These are phyloP conservation scores for peach (Prunus persica) DNA, from an alignment of 306 rosid species.

Conservation along the genomic window Prunus_persica_NCBIv2 NC_034015.1:5370001-5370500, in stretches of 20 bases:
- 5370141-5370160: neutral
- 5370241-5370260: neutral
- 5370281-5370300: neutral
- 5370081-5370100: neutral
- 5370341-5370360: too few species aligned
- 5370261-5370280: neutral
- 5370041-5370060: neutral
- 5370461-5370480: neutral
- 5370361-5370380: too few species aligned
- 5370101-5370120: neutral
- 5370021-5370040: neutral
- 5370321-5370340: neutral
- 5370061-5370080: neutral
- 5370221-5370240: neutral
- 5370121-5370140: neutral
- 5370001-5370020: neutral
- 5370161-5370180: neutral
- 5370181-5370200: neutral
- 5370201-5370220: neutral
- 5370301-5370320: neutral
- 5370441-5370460: neutral
- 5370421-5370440: too few species aligned
- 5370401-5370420: too few species aligned
- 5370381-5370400: too few species aligned
- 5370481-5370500: too few species aligned